Evolutionary conservation across 305 asterid species (phyloP).

Genomic region (Fraxinus albicans): DNA sequence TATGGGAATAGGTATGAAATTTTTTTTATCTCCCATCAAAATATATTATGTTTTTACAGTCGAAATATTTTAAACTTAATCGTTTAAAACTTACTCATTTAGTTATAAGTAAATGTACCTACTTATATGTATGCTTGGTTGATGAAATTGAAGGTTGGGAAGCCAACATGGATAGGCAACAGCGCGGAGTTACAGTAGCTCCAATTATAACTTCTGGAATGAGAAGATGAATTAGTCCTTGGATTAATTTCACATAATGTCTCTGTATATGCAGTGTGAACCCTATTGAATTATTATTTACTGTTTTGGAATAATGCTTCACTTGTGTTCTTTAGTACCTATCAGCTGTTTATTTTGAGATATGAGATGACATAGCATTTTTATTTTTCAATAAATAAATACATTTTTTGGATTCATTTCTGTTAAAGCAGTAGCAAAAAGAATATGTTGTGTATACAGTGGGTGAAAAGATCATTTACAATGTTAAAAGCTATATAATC

Average conservation of each 20-base stretch:
- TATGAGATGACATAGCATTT: neutral
- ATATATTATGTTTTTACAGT: neutral
- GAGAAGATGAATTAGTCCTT: conserved; percentile 21
- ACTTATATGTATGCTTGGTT: neutral
- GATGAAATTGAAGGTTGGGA: conserved; percentile 24
- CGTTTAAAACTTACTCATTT: neutral
- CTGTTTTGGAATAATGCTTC: neutral
- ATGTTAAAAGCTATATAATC: neutral
- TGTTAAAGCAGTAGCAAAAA: neutral
- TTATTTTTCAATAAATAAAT: neutral
- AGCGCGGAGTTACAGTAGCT: conserved; percentile 20
- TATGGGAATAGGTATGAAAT: conserved; percentile 26
- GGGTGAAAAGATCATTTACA: neutral
- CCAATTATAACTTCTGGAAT: conserved; percentile 21
- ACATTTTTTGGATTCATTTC: neutral
- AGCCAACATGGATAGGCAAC: conserved; percentile 30
- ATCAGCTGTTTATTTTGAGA: neutral
- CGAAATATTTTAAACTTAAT: neutral
- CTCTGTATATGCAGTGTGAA: neutral
- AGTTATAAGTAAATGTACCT: neutral
- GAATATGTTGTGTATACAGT: neutral
- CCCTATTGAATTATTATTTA: neutral
- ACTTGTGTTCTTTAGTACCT: neutral
- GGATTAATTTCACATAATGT: neutral
- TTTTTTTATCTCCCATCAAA: neutral